Evolutionary conservation across 2,329 filamentous ascomycete species (phyloP).

Genomic region (Zymoseptoria ardabiliae): DNA sequence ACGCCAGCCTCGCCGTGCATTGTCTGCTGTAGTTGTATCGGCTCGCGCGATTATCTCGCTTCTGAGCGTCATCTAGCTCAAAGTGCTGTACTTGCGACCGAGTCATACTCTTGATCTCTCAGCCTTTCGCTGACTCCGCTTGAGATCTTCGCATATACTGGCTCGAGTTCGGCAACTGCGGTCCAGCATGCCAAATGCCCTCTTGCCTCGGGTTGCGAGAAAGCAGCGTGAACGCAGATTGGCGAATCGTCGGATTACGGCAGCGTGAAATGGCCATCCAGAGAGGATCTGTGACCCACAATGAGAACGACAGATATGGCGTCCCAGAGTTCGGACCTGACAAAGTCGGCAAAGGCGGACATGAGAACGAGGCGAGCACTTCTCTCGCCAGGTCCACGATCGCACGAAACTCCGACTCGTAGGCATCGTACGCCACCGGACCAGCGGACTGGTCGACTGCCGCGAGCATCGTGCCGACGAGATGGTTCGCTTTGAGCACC

Average conservation of each 20-base stretch:
- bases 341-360: conserved; percentile 26
- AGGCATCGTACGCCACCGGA: conserved; percentile 25
- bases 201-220: conserved; percentile 28
- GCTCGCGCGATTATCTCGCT: no score
- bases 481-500: conserved; percentile 30
- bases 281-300: conserved; percentile 30
- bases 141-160: conserved; percentile 18
- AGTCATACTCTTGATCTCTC: not conserved
- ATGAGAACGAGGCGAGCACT: conserved; percentile 27
- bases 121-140: conserved; percentile 6
- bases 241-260: conserved; percentile 25
- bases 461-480: conserved; percentile 28
- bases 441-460: conserved; percentile 27
- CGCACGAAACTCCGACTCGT: conserved; percentile 27
- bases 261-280: conserved; percentile 30
- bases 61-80: not conserved
- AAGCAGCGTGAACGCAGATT: conserved; percentile 27
- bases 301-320: conserved; percentile 26
- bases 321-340: conserved; percentile 23
- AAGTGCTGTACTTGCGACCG: not conserved
- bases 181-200: conserved; percentile 29
- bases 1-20: no score
- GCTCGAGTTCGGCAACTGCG: conserved; percentile 21
- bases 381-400: conserved; percentile 28
- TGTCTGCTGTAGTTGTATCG: no score